These are phyloP conservation scores for cucumber (Cucumis sativus) DNA, from an alignment of 306 rosid genomes.

Conservation along the genomic window DNA sequence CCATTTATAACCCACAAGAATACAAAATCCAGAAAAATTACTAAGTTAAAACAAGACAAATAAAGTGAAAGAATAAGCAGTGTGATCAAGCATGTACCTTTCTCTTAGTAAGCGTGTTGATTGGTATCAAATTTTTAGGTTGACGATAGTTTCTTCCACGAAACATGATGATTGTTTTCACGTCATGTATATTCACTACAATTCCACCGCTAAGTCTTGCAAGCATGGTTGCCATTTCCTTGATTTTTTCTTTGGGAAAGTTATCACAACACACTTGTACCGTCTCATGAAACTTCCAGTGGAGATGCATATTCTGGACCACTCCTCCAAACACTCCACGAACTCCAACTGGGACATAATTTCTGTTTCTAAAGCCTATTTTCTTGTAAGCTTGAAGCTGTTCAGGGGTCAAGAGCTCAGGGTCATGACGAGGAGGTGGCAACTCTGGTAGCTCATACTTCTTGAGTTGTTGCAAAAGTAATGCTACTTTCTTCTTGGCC, in stretches of 20 bases:
- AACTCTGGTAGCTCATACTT: slow-evolving; percentile 91
- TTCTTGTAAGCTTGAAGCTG: slow-evolving; percentile 86
- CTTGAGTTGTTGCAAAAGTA: slow-evolving; percentile 83
- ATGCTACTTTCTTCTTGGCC: slow-evolving; percentile 96
- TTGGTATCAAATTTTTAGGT: slow-evolving; percentile 87
- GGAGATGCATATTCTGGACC: slow-evolving; percentile 97
- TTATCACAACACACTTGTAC: slow-evolving; percentile 98
- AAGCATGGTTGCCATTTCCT: slow-evolving; percentile 95
- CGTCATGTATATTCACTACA: slow-evolving; percentile 68
- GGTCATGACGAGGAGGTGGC: slow-evolving; percentile 82
- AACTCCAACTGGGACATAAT: slow-evolving; percentile 94
- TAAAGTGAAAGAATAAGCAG: not conserved
- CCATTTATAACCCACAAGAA: not conserved
- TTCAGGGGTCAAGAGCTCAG: slow-evolving; percentile 75
- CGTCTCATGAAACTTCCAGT: slow-evolving; percentile 98
- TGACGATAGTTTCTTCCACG: slow-evolving; percentile 97
- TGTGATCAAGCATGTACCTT: slow-evolving; percentile 39
- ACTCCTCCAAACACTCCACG: slow-evolving; percentile 99
- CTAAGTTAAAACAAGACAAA: not conserved
- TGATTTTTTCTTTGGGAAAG: slow-evolving; percentile 90
- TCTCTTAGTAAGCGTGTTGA: slow-evolving; percentile 96
- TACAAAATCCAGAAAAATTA: not conserved
- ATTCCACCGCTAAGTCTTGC: slow-evolving; percentile 96
- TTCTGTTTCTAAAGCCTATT: slow-evolving; percentile 85
- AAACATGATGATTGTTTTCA: slow-evolving; percentile 93